Evolutionary conservation across 108 stramenopile genomes (phyloP).

Genomic region (Aureococcus anophagefferens): DNA sequence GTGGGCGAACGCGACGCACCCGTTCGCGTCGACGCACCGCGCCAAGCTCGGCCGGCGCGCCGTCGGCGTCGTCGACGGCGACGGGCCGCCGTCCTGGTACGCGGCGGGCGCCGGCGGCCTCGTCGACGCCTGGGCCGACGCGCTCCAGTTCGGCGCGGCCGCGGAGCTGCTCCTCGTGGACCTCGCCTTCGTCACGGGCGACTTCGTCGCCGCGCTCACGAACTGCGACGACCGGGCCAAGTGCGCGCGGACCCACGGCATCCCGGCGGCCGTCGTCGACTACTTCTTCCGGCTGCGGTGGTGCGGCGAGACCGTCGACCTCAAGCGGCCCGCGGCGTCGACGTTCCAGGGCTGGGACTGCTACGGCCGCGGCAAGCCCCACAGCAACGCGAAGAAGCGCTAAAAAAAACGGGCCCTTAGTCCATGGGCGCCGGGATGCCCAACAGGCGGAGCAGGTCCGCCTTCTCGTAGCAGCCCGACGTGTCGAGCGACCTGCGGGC

Average conservation of each 20-base stretch:
- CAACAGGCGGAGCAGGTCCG: not conserved
- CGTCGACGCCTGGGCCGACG: not conserved
- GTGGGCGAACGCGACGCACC: not conserved
- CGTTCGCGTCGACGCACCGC: not conserved
- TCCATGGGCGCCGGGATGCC: too few species aligned
- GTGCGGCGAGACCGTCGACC: not conserved
- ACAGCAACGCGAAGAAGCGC: too few species aligned
- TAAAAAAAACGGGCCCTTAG: too few species aligned
- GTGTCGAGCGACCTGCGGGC: not conserved
- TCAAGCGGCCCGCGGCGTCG: not conserved
- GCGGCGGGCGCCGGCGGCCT: not conserved
- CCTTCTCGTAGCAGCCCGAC: not conserved
- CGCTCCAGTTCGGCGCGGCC: not conserved
- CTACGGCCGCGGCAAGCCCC: not conserved
- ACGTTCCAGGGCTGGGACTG: not conserved
- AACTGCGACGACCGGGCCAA: not conserved
- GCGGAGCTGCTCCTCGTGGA: not conserved
- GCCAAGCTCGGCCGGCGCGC: not conserved
- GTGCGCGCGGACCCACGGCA: not conserved
- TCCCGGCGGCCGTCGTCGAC: not conserved
- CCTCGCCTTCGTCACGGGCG: not conserved
- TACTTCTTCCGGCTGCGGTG: not conserved
- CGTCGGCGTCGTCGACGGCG: not conserved
- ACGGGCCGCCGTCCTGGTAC: not conserved
- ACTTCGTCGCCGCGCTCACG: not conserved